phyloP scores from a whole-genome alignment of 345 rosid genomes.

The Orychophragmus violaceus region DNA sequence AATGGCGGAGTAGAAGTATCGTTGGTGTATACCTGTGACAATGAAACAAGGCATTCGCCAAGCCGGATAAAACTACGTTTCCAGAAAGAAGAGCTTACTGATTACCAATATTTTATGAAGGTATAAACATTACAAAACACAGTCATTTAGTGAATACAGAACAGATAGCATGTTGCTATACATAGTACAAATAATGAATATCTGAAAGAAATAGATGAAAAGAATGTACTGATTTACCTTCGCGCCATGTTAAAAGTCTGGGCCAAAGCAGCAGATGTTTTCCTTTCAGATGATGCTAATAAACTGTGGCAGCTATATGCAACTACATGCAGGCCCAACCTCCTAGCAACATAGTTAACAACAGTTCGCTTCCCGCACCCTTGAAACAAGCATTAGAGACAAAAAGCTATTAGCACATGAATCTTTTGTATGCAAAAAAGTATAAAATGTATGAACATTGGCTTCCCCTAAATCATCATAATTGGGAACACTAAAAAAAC shows the following conservation, averaged over 20 bases:
- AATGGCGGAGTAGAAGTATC: conserved; percentile 89
- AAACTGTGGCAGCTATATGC: conserved; percentile 87
- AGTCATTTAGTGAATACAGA: background rate
- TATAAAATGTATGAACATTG: background rate
- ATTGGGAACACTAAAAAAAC: background rate
- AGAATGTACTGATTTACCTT: conserved; percentile 45
- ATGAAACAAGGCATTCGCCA: conserved; percentile 6
- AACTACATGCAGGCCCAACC: conserved; percentile 83
- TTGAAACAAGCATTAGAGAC: conserved; percentile 24
- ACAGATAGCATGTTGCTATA: background rate
- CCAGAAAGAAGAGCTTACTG: background rate
- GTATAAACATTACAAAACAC: background rate
- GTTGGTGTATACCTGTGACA: conserved; percentile 71
- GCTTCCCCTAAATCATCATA: background rate
- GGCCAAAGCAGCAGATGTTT: conserved; percentile 61
- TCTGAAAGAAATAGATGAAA: background rate
- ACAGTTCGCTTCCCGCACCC: conserved; percentile 95
- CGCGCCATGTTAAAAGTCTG: conserved; percentile 79
- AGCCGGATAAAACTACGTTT: background rate
- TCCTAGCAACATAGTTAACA: conserved; percentile 64
- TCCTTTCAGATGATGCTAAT: conserved; percentile 73
- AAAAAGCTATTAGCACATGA: background rate
- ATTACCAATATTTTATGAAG: background rate
- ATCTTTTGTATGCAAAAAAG: background rate
- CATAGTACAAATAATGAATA: background rate